Base-by-base conservation (phyloP, 83 land plant species). In the Larix sibirica region DNA sequence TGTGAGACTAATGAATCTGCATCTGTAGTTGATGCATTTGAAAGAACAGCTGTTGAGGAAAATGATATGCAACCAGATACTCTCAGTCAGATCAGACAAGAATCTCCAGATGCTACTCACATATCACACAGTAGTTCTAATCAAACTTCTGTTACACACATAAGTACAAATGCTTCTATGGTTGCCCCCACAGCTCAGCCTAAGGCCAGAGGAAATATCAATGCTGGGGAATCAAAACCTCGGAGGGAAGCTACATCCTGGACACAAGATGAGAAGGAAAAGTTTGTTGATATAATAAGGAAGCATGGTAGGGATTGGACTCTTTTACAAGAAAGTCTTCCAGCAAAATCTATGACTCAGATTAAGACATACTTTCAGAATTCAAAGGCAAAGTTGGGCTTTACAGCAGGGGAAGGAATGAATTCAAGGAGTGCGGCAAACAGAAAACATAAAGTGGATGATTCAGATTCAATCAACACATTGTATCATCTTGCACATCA, bases 311-410 rank as follows among this genome's bases (percentile, higher is more conserved):
- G 80, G 64, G 82, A 83, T 81, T 86, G 87, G 87, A 68, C 26
- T 13, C 58, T 86, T 40, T 62, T 86, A 76, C 85, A 86, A 10
- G 86, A 86, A 70, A 86, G 66, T 62, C 62, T 83, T 67, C 87
- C 79, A 16, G 67, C 70, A 58, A 86, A 86, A 59, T 86, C 87
- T 67, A 40, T 86, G 81, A 86, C 87, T 60, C 86, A 86, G 70
- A 86, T 86, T n/a, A 86, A 86, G 42, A 86, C 87, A 21, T 86
- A 86, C 58, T 86, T 86, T 54, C 87, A 83, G 79, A 86, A 86
- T 71, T 86, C 87, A 20, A 86, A 86, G 50, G 87, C 86, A 9
- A 83, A 83, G 40, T 64, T 83, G 58, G 85, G 87, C 7, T 71
- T 83, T 24, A 71, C 79, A 0, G 54, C 82, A 21, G 28, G 82